Conservation (phyloP, 495 filamentous ascomycete genomes). For the Talaromyces nanjingensis region DNA sequence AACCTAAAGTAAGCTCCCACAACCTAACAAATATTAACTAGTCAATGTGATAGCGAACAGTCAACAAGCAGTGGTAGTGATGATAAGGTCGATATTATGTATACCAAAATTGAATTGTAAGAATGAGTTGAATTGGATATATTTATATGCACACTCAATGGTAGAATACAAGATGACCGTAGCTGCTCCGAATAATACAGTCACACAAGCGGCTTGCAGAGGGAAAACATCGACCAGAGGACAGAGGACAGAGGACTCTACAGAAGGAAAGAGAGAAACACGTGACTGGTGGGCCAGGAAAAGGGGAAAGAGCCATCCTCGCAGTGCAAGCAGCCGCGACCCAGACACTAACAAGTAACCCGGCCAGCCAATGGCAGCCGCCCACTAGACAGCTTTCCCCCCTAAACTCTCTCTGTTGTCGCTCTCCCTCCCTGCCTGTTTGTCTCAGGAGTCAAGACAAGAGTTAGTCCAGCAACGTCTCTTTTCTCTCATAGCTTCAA, state of each 20-base stretch:
- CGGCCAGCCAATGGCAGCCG: neutral
- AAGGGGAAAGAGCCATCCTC: neutral
- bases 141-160: too few relatives aligned
- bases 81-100: too few relatives aligned
- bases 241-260: too few relatives aligned
- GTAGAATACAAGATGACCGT: too few relatives aligned
- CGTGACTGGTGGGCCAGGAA: neutral
- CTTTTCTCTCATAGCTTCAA: constrained; percentile 16
- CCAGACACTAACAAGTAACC: neutral
- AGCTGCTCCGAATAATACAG: neutral
- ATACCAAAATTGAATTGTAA: too few relatives aligned
- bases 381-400: constrained; percentile 4
- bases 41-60: too few relatives aligned
- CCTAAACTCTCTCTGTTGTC: constrained; percentile 1
- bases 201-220: neutral
- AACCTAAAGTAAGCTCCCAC: neutral
- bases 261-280: neutral
- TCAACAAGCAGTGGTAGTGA: neutral
- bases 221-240: too few relatives aligned
- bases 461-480: too few relatives aligned
- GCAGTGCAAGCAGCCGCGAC: constrained; percentile 6
- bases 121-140: too few relatives aligned
- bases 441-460: neutral
- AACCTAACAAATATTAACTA: too few relatives aligned
- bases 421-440: neutral